Conservation (phyloP, 441 rosid species). For the Croton setiger region DNA sequence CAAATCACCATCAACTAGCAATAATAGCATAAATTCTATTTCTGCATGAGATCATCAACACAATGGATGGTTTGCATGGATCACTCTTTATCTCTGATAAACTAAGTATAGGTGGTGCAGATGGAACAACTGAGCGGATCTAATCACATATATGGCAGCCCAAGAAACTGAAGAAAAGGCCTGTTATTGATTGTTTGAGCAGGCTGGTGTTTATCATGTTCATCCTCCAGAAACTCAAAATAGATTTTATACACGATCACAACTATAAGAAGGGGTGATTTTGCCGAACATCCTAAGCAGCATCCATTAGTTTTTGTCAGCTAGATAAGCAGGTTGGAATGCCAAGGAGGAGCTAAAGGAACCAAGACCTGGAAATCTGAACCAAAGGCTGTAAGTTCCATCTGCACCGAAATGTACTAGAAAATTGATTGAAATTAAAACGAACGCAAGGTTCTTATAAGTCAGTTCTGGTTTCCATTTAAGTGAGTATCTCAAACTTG, state of each 20-base stretch:
- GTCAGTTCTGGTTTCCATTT: neutral
- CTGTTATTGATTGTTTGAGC: neutral
- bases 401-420: neutral
- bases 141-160: neutral
- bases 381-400: neutral
- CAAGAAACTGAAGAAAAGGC: neutral
- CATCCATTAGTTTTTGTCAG: neutral
- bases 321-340: neutral
- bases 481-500: neutral
- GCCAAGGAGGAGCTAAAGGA: neutral
- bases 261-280: neutral
- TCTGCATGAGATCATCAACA: slow-evolving; percentile 1
- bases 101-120: neutral
- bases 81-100: neutral
- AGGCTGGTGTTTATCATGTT: neutral
- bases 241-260: neutral
- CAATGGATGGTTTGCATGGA: neutral
- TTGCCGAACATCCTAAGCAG: neutral
- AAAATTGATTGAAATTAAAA: neutral
- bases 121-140: neutral
- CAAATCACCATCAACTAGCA: neutral
- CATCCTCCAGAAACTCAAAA: neutral
- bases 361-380: neutral
- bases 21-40: neutral
- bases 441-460: neutral